These are phyloP conservation scores for Elsinoe ampelina DNA, from an alignment of 2,329 filamentous ascomycete species.

Conservation along the genomic window DNA sequence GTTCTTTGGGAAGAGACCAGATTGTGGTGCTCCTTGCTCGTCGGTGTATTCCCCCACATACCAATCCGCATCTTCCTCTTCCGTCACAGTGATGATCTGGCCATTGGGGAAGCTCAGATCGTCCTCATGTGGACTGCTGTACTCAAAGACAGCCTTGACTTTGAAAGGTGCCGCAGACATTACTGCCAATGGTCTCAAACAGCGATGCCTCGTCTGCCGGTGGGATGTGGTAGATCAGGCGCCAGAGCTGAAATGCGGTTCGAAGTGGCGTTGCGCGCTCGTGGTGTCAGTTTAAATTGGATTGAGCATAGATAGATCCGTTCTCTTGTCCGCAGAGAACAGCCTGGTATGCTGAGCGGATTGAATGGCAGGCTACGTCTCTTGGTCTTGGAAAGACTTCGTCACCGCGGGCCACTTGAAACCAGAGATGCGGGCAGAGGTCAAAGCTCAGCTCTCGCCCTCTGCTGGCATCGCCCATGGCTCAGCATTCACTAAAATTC, in stretches of 20 bases:
- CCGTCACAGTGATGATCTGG: slow-evolving; percentile 88
- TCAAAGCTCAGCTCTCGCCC: slow-evolving; percentile 4
- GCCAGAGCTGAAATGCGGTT: not conserved
- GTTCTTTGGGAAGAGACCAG: slow-evolving; percentile 90
- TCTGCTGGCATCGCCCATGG: not conserved
- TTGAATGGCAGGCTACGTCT: not conserved
- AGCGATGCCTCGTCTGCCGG: slow-evolving; percentile 1
- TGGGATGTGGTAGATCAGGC: not conserved
- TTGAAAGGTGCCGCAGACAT: slow-evolving; percentile 72
- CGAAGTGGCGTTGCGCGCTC: not conserved
- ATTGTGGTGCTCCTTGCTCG: slow-evolving; percentile 60
- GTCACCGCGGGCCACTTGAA: slow-evolving; percentile 7
- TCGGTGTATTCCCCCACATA: slow-evolving; percentile 82
- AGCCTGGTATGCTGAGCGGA: not conserved
- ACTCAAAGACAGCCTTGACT: slow-evolving; percentile 94
- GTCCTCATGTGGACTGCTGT: slow-evolving; percentile 85
- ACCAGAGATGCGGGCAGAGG: slow-evolving; percentile 4
- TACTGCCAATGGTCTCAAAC: not conserved
- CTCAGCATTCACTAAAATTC: not conserved
- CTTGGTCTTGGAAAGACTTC: slow-evolving; percentile 1
- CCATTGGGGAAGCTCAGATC: slow-evolving; percentile 79
- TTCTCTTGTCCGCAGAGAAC: not conserved
- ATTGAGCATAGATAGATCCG: not conserved
- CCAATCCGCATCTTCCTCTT: slow-evolving; percentile 89
- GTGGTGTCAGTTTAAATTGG: not conserved